A percentile compares a stretch with the other conserved stretches of the same genome.
Conservation (phyloP, 148 eudicot genomes). For the Polygonum aviculare region DNA sequence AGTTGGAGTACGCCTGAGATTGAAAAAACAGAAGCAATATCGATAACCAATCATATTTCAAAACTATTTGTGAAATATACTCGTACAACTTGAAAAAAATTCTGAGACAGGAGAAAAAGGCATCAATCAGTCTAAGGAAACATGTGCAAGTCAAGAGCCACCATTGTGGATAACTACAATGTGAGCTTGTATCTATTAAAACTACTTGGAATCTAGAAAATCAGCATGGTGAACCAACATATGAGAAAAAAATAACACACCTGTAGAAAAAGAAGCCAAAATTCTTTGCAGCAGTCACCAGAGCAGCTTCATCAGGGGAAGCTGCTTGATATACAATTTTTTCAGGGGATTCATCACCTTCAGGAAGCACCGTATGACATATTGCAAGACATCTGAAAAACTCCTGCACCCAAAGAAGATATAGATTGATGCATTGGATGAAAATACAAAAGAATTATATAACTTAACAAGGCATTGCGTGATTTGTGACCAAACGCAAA, state of each 20-base stretch:
- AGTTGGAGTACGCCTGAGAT: constrained; percentile 88
- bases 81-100: neutral
- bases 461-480: neutral
- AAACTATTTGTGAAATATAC: neutral
- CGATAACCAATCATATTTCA: neutral
- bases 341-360: constrained; percentile 94
- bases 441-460: neutral
- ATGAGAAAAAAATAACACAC: constrained; percentile 17
- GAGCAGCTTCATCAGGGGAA: constrained; percentile 97
- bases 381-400: constrained; percentile 98
- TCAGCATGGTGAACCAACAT: neutral
- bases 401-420: constrained; percentile 40
- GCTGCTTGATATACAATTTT: constrained; percentile 92
- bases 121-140: neutral
- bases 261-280: constrained; percentile 98
- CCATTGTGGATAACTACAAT: neutral
- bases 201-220: neutral
- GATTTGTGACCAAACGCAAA: neutral
- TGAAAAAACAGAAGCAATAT: constrained; percentile 11
- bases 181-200: neutral
- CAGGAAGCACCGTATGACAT: constrained; percentile 97
- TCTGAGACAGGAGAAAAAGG: neutral
- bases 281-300: constrained; percentile 92
- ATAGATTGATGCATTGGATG: neutral
- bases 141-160: neutral